phyloP scores from a whole-genome alignment of 805 yeast genomes.

The Kuraishia molischiana region DNA sequence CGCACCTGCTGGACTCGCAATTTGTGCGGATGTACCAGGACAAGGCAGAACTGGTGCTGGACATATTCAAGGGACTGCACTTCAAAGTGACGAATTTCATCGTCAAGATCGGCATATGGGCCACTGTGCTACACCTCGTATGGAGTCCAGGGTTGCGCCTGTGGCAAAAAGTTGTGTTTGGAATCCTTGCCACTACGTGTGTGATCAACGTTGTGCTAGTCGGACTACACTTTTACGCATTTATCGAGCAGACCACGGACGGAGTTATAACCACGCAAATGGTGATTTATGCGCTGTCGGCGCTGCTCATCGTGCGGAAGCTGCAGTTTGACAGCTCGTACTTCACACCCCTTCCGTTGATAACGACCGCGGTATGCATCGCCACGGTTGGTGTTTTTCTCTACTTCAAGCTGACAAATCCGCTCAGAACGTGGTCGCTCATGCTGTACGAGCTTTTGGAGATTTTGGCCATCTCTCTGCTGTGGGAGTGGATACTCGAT shows the following conservation, averaged over 20 bases:
- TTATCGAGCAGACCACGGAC: background rate
- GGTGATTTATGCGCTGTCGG: conserved; percentile 2
- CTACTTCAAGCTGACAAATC: conserved; percentile 18
- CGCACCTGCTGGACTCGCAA: conserved; percentile 36
- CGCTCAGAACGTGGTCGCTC: conserved; percentile 41
- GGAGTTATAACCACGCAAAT: background rate
- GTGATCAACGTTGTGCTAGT: background rate
- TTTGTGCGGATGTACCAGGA: conserved; percentile 46
- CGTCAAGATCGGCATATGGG: conserved; percentile 31
- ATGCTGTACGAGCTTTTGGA: conserved; percentile 35
- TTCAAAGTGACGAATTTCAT: conserved; percentile 30
- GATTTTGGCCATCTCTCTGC: conserved; percentile 38
- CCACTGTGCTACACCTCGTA: conserved; percentile 51
- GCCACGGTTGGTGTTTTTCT: conserved; percentile 23
- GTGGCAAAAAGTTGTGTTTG: too few species aligned
- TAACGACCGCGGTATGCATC: conserved; percentile 25
- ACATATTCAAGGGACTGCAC: conserved; percentile 25
- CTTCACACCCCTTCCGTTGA: conserved; percentile 33
- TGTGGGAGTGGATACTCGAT: conserved; percentile 61
- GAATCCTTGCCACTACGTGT: background rate
- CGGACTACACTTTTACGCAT: background rate
- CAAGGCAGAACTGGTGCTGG: conserved; percentile 26
- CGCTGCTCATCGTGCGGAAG: conserved; percentile 7
- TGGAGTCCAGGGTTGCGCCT: conserved; percentile 18
- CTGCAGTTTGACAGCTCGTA: conserved; percentile 22